Evolutionary conservation across 2,329 filamentous ascomycete species (phyloP), one percentile per base, ranked within the genome.

Genomic region (Pestalotiopsis fici): DNA sequence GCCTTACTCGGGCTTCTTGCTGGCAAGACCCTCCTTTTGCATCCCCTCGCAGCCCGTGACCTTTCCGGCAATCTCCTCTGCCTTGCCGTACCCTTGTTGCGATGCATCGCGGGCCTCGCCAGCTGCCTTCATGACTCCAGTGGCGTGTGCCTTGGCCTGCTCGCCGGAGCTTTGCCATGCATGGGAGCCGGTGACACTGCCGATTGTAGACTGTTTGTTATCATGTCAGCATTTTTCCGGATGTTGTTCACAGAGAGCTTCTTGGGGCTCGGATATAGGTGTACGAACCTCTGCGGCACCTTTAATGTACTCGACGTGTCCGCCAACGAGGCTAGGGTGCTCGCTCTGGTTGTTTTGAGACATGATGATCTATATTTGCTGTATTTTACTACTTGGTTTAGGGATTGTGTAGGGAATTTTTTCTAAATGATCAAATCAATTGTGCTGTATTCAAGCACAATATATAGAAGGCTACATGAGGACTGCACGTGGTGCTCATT

Each of bases 11-110:
- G 69, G 28, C 69, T 77, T 79, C 65, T 77, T 79, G 73, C 86
- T 90, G 21, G 81, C 83, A 15, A 80, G 82, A 0, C 89, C 90
- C 77, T 91, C 89, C 65, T 85, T 83, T 77, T 87, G 81, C 91
- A 93, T 93, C 0, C 91, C 91, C 77, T 91, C 88, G 71, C 91
- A 93, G 0, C 91, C 90, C 0, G 88, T 85, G 0, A 86, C 78
- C 74, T 86, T 87, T 5, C 91, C 91, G 0, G 88, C 87, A 60
- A 89, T 74, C 81, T 92, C 87, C 76, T 93, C 91, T 2, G 83
- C 83, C 73, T 86, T 88, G 43, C 91, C 91, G 65, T 85, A 88
- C 0, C 90, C 90, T 56, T 86, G 80, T 5, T 77, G 74, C 2
- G 78, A 72, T 1, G 85, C 76, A 71, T 92, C 87, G 25, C 90